These are phyloP conservation scores for Podaxis sp. DNA, from an alignment of 768 basidiomycete genomes.

Conservation along the genomic window DNA sequence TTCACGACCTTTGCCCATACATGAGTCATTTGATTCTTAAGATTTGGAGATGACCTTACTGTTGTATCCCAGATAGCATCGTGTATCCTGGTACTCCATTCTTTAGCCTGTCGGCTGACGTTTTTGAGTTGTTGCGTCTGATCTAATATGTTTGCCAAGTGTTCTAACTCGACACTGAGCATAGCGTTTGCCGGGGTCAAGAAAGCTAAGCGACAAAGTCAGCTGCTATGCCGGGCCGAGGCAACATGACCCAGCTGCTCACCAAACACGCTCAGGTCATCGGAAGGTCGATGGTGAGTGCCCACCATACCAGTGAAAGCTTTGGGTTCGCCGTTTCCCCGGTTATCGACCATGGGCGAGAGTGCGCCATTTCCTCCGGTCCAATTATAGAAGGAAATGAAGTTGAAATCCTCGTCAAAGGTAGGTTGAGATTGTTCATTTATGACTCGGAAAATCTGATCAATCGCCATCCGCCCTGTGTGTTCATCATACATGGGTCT, in stretches of 20 bases:
- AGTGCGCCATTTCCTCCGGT: constrained; percentile 68
- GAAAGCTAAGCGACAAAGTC: constrained; percentile 44
- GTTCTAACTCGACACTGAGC: constrained; percentile 69
- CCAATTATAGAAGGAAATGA: constrained; percentile 82
- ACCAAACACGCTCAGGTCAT: constrained; percentile 72
- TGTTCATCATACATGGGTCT: constrained; percentile 10
- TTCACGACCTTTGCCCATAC: constrained; percentile 50
- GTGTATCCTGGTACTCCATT: constrained; percentile 57
- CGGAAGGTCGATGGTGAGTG: constrained; percentile 75
- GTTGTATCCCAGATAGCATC: constrained; percentile 65
- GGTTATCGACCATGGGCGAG: constrained; percentile 62
- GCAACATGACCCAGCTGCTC: constrained; percentile 17
- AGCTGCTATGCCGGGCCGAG: neutral
- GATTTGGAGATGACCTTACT: constrained; percentile 32
- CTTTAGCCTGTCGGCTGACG: constrained; percentile 50
- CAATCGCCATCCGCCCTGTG: constrained; percentile 65
- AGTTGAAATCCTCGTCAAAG: constrained; percentile 70
- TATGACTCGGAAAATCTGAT: constrained; percentile 75
- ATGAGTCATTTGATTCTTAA: neutral
- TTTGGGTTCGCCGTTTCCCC: constrained; percentile 75
- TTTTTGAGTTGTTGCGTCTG: constrained; percentile 44
- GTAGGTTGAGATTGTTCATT: constrained; percentile 73
- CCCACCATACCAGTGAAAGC: constrained; percentile 74
- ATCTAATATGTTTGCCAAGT: constrained; percentile 63
- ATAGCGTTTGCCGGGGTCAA: constrained; percentile 81